phyloP scores from a whole-genome alignment of 2,329 filamentous ascomycete genomes.

The Colletotrichum endophyticum region DNA sequence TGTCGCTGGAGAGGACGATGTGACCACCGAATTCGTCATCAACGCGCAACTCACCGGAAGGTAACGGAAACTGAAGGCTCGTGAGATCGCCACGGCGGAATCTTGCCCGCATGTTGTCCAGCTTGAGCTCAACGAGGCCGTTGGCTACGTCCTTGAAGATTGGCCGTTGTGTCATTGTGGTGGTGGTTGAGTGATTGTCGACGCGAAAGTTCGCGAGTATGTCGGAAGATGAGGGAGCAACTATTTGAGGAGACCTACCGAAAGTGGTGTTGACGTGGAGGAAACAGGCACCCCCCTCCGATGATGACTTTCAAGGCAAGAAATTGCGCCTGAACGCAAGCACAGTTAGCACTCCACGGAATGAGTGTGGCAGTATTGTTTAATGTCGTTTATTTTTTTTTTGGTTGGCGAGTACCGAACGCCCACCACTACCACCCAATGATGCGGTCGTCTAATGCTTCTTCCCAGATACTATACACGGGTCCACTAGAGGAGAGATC shows the following conservation, averaged over 20 bases:
- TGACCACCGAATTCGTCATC: background rate
- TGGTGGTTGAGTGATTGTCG: background rate
- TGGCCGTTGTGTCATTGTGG: background rate
- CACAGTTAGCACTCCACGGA: background rate
- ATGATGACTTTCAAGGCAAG: background rate
- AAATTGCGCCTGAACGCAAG: background rate
- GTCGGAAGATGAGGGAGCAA: background rate
- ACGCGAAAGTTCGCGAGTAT: background rate
- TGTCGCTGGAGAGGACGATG: background rate
- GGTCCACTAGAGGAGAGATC: constrained; percentile 58
- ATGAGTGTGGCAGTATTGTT: background rate
- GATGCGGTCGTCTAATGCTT: constrained; percentile 48
- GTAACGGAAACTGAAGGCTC: background rate
- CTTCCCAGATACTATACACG: constrained; percentile 56
- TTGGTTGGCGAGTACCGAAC: constrained; percentile 14
- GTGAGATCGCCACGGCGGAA: background rate
- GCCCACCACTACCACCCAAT: constrained; percentile 12
- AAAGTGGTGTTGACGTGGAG: background rate
- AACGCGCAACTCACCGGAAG: background rate
- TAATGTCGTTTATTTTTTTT: background rate
- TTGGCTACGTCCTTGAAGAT: background rate
- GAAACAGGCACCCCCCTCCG: background rate
- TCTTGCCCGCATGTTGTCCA: constrained; percentile 4
- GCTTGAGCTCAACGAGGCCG: constrained; percentile 18
- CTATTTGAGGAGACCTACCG: background rate